These are phyloP conservation scores for Suillus subalutaceus DNA, from an alignment of 768 basidiomycete genomes.

Conservation along the genomic window DNA sequence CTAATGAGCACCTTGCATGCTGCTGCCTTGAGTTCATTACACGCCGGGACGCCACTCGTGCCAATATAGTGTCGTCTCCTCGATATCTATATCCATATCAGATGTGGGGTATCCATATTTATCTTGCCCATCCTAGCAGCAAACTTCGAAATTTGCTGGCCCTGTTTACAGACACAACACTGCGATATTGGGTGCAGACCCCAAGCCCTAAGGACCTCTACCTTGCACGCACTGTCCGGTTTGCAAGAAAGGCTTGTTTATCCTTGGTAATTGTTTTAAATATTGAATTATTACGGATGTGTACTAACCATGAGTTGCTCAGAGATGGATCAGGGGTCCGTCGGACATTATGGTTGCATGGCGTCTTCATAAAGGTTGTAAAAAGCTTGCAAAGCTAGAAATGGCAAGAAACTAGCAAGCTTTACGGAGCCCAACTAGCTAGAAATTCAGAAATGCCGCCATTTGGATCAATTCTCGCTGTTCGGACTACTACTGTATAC, in stretches of 20 bases:
- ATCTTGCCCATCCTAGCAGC: not conserved
- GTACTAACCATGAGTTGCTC: not conserved
- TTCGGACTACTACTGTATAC: no score
- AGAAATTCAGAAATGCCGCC: no score
- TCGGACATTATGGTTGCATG: not conserved
- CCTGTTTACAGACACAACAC: not conserved
- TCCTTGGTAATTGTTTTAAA: constrained; percentile 19
- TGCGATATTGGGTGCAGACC: not conserved
- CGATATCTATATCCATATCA: not conserved
- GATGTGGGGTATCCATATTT: not conserved
- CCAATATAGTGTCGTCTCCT: not conserved
- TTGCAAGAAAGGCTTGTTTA: not conserved
- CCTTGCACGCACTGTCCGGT: not conserved
- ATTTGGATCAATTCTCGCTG: no score
- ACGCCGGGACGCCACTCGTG: not conserved
- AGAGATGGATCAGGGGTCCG: not conserved
- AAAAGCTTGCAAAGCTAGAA: no score
- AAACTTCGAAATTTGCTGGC: not conserved
- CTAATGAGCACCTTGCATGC: not conserved
- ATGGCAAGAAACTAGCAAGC: no score
- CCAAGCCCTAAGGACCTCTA: not conserved
- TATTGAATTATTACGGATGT: not conserved
- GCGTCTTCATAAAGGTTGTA: not conserved
- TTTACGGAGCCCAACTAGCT: no score
- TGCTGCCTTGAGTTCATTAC: not conserved